Base-by-base conservation (phyloP, 805 yeast genomes). In the Monosporozyma servazzii region DNA sequence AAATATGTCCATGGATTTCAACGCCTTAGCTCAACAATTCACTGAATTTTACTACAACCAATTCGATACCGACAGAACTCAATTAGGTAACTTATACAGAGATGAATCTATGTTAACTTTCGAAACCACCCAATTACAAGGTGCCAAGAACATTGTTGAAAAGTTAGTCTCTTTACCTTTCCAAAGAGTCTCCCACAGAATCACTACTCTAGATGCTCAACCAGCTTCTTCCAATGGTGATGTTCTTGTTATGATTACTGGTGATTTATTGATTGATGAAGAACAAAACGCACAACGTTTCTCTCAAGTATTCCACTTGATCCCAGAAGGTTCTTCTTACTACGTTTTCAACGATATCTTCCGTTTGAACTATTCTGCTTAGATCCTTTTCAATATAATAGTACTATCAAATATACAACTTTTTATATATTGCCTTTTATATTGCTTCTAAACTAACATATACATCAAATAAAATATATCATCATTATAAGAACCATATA, bases 31-130 rank as follows among this genome's bases (percentile, higher is more conserved):
- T 25, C 77, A 84, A 70, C 96, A 91, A 72, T 91, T 91, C 75
- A 88, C 96, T 66, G 84, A 79, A 71, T 91, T 89, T 67, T 91
- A 93, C 81, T 93, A 91, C 80, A 86, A 87, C 70, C 96, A 88
- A 72, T 91, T 91, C 66, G 97, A 90, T 73, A 71, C 83, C 63
- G 96, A 91, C 73, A 87, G 98, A 77, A 71, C 88, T 53, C 93
- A 86, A 70, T 81, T 91, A 68, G 96, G 95, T 60, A 85, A 87
- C 75, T 80, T 91, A 64, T 91, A 91, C 82, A 86, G 99, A 69
- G 96, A 88, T 55, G 90, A 87, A 69, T 89, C 97, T 29, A 93
- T 93, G 99, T 77, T 93, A 72, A 93, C 99, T 47, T 93, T 93
- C 64, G 99, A 93, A 75, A 83, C 90, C 51, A 76, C 89, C 53